phyloP scores from a whole-genome alignment of 805 yeast species.

The Candida hungchunana region DNA sequence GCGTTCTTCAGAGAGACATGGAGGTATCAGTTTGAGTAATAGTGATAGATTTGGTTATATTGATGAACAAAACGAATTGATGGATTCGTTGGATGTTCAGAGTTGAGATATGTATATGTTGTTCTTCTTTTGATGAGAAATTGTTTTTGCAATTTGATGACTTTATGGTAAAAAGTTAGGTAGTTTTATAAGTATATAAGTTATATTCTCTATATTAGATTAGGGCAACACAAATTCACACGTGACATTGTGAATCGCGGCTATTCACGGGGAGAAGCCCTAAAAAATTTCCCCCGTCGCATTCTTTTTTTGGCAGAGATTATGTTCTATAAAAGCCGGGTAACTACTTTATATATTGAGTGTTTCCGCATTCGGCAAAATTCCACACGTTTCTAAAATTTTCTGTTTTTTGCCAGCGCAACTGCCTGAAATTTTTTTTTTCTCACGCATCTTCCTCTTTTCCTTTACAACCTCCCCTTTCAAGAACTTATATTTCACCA shows the following conservation, averaged over 20 bases:
- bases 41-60: constrained; percentile 33
- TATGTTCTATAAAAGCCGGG: no score
- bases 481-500: constrained; percentile 5
- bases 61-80: constrained; percentile 36
- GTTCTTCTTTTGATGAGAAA: not conserved
- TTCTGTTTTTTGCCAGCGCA: no score
- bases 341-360: no score
- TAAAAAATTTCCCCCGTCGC: no score
- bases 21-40: constrained; percentile 21
- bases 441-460: constrained; percentile 6
- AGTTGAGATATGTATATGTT: constrained; percentile 4
- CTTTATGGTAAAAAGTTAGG: no score
- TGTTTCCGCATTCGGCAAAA: no score
- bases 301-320: no score
- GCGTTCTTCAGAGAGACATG: constrained; percentile 9
- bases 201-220: no score
- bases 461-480: constrained; percentile 2
- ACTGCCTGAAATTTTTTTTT: not conserved
- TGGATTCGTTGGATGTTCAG: constrained; percentile 35
- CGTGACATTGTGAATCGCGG: not conserved
- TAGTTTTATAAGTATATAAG: no score
- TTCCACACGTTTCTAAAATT: no score
- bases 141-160: no score
- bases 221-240: not conserved
- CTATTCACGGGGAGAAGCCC: not conserved